Evolutionary conservation across 352 stramenopile genomes (phyloP), one percentile per base, ranked within the genome.

Genomic region (Pythium utonaiense): DNA sequence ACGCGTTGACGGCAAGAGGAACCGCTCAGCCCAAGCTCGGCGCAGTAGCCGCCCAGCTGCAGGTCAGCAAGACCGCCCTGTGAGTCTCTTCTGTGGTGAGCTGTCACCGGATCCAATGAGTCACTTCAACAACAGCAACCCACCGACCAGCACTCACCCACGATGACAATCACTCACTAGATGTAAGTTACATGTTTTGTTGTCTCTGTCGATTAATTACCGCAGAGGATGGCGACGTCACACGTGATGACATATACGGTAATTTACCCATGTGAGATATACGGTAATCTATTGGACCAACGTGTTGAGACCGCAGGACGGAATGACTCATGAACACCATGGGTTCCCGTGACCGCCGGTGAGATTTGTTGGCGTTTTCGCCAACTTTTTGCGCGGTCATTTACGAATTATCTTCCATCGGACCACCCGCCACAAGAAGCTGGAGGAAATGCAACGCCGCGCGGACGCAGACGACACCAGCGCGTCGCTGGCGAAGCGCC

Each of bases 401-500:
- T 49, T 49, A 38, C 41, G 19, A 12, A 44, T 17, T 38, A 21
- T 27, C 33, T 25, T 25, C 31, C 17, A 14, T 9, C 5, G 21
- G 9, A 5, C 14, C n/a, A 33, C 30, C 13, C 4, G 5, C 3
- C 19, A 27, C 42, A 14, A 27, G 19, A 25, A 6, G 27, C 40
- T n/a, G n/a, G 40, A 24, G 40, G 6, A 48, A 12, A 30, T 30
- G 42, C 42, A 17, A 7, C 10, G 25, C 28, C 25, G 33, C 6
- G 25, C 45, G 0, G 33, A 27, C 28, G 42, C 12, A 16, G 21
- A 30, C n/a, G n/a, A n/a, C n/a, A n/a, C n/a, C 19, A n/a, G 7
- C 42, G 42, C 42, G 6, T n/a, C 38, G 30, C 34, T 47, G 13
- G 24, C 19, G 42, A 88, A 88, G 69, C 80, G 80, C 53, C 85